phyloP scores from a whole-genome alignment of 805 yeast genomes.

The Scheffersomyces amazonensis region DNA sequence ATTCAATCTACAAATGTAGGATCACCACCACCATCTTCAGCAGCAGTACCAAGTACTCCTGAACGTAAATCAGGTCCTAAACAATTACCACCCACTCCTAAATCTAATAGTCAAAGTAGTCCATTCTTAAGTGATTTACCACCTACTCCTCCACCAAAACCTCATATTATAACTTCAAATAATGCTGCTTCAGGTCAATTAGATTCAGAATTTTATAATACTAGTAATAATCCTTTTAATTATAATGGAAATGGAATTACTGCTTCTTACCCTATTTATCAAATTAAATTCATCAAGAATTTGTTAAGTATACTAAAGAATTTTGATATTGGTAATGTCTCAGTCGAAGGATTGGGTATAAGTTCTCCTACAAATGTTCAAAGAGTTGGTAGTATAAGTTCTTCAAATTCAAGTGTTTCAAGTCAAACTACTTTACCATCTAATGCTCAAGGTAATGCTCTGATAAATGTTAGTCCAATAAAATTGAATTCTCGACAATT shows the following conservation, averaged over 20 bases:
- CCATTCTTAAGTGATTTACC: slow-evolving; percentile 1
- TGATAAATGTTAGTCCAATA: slow-evolving; percentile 22
- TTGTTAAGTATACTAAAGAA: slow-evolving; percentile 31
- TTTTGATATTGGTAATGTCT: slow-evolving; percentile 34
- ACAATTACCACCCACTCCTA: not conserved
- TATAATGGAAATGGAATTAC: too few species aligned
- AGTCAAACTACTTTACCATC: slow-evolving; percentile 1
- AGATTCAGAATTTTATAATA: not conserved
- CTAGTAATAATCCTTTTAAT: not conserved
- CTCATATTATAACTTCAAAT: slow-evolving; percentile 5
- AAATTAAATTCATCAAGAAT: slow-evolving; percentile 32
- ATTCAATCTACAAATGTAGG: not conserved
- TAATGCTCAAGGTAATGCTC: not conserved
- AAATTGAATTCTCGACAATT: slow-evolving; percentile 38
- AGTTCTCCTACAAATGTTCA: not conserved
- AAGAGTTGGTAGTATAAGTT: not conserved
- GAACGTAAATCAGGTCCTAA: not conserved
- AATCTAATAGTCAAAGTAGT: slow-evolving; percentile 1
- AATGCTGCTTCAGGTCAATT: not conserved
- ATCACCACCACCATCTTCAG: not conserved
- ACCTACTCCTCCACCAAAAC: slow-evolving; percentile 3
- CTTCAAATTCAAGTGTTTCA: not conserved
- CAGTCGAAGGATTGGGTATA: not conserved
- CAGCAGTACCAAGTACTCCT: not conserved
- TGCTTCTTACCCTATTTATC: slow-evolving; percentile 22